phyloP scores from a whole-genome alignment of 148 eudicot genomes.

The Rhododendron kiyosumense region DNA sequence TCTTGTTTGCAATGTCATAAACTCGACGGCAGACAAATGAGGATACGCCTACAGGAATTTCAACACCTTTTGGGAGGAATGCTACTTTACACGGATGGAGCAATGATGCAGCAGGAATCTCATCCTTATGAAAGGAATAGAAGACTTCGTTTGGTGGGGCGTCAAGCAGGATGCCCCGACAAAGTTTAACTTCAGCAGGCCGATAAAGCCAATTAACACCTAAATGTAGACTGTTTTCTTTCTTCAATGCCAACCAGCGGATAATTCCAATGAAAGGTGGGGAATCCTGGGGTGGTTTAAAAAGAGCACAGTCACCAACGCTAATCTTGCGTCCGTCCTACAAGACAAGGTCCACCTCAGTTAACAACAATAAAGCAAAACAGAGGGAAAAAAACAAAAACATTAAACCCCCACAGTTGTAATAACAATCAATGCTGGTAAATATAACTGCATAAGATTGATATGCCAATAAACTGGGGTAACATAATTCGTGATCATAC shows the following conservation, averaged over 20 bases:
- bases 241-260: constrained; percentile 29
- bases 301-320: constrained; percentile 76
- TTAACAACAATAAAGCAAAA: not conserved
- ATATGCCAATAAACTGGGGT: not conserved
- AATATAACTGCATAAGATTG: not conserved
- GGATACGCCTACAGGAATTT: constrained; percentile 63
- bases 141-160: constrained; percentile 80
- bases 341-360: not conserved
- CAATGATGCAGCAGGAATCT: constrained; percentile 79
- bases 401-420: not conserved
- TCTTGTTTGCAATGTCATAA: constrained; percentile 59
- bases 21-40: constrained; percentile 79
- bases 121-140: constrained; percentile 77
- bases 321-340: constrained; percentile 67
- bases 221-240: constrained; percentile 42
- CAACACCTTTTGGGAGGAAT: constrained; percentile 72
- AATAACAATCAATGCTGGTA: not conserved
- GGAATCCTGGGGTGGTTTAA: constrained; percentile 54
- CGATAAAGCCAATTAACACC: constrained; percentile 79
- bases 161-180: constrained; percentile 56
- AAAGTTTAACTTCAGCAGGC: constrained; percentile 59
- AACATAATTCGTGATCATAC: not conserved
- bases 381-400: not conserved
- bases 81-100: constrained; percentile 95
- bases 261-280: constrained; percentile 68